phyloP scores from a whole-genome alignment of 139 green algal species.

The Tetraselmis chui region DNA sequence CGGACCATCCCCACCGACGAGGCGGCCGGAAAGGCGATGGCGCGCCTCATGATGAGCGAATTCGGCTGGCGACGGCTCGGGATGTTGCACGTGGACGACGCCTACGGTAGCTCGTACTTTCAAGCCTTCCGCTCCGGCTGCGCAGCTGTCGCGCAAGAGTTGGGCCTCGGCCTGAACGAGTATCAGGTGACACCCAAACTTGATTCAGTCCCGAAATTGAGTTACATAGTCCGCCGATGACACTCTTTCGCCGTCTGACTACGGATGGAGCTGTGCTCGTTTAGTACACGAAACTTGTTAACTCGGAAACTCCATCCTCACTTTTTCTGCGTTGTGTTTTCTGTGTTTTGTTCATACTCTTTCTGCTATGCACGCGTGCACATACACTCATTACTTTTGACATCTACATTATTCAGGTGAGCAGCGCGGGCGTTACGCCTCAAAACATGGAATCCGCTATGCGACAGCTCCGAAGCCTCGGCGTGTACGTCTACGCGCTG shows the following conservation, averaged over 20 bases:
- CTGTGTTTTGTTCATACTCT: background rate
- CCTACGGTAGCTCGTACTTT: background rate
- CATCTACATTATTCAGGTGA: background rate
- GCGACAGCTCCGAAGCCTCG: background rate
- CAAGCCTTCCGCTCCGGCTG: background rate
- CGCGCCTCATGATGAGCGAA: background rate
- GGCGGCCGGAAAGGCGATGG: background rate
- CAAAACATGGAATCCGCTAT: background rate
- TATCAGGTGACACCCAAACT: background rate
- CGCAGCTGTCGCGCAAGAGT: background rate
- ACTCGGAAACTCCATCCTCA: background rate
- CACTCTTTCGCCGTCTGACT: no score
- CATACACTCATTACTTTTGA: background rate
- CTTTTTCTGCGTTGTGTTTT: background rate
- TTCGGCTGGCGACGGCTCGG: background rate
- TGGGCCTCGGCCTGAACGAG: background rate
- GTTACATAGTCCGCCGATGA: no score
- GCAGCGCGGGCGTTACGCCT: background rate
- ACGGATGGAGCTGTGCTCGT: no score
- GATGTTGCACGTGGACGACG: background rate
- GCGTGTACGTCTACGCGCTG: background rate
- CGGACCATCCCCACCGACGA: constrained; percentile 1
- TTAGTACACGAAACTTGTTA: background rate
- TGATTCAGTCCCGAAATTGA: background rate
- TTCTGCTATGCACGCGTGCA: background rate